These are phyloP conservation scores for Casuarina cunninghamiana DNA, from an alignment of 306 rosid genomes.

Conservation along the genomic window DNA sequence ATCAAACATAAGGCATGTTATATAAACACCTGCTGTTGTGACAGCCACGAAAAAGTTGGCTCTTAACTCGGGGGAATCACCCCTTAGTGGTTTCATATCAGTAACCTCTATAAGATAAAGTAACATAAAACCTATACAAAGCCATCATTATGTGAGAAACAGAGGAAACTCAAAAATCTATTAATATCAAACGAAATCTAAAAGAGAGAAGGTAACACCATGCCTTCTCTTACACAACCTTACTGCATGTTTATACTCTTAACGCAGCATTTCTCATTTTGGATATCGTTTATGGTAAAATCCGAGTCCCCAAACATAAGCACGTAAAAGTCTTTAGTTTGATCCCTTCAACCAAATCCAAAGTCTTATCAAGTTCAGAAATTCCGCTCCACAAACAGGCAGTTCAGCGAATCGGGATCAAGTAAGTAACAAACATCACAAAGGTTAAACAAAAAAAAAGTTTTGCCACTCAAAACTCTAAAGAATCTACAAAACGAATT, in stretches of 20 bases:
- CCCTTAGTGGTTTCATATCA: too few species aligned
- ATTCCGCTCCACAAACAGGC: neutral
- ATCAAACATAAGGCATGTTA: too few species aligned
- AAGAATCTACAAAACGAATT: neutral
- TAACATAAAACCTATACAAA: too few species aligned
- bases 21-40: neutral
- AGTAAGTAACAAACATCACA: neutral
- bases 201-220: neutral
- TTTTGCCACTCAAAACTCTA: neutral
- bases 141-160: too few species aligned
- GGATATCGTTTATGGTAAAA: neutral
- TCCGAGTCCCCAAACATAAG: neutral
- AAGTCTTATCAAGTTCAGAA: neutral
- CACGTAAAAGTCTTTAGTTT: neutral
- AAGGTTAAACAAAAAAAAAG: neutral
- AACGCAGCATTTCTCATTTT: neutral
- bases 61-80: neutral
- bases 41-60: neutral
- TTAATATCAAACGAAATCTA: neutral
- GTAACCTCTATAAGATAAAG: too few species aligned
- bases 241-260: neutral
- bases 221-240: neutral
- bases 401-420: neutral
- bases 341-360: neutral
- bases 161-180: too few species aligned